Percentiles rank a stretch among this genome's conserved stretches.
phyloP scores from a whole-genome alignment of 2,329 filamentous ascomycete species.

The Exophiala sideris region DNA sequence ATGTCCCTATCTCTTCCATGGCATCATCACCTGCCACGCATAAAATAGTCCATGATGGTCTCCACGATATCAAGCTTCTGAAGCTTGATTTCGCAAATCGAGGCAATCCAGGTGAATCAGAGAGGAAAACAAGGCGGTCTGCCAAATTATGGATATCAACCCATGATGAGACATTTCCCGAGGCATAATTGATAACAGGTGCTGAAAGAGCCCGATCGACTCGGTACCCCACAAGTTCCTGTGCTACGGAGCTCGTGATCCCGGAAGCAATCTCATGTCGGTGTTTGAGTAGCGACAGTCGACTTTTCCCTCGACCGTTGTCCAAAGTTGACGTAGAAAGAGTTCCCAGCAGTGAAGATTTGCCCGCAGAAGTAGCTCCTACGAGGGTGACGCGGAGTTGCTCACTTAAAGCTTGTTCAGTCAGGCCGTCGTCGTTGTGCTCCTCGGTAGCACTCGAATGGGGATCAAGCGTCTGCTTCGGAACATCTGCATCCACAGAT shows the following conservation, averaged over 20 bases:
- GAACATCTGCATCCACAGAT: constrained; percentile 2
- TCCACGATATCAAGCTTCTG: constrained; percentile 89
- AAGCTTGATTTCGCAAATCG: constrained; percentile 86
- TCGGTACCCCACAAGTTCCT: constrained; percentile 84
- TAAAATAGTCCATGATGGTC: constrained; percentile 86
- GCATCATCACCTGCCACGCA: constrained; percentile 77
- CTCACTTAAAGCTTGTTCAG: constrained; percentile 54
- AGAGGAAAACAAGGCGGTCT: constrained; percentile 77
- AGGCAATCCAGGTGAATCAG: constrained; percentile 88
- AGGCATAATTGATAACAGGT: constrained; percentile 67
- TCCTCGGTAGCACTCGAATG: background rate
- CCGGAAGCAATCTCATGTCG: constrained; percentile 89
- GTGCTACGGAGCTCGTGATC: constrained; percentile 88
- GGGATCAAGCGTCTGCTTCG: background rate
- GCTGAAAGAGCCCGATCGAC: constrained; percentile 16
- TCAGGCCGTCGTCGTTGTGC: constrained; percentile 17
- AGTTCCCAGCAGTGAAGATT: constrained; percentile 85
- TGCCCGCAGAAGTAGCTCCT: constrained; percentile 85
- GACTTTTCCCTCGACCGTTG: constrained; percentile 86
- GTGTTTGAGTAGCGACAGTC: constrained; percentile 84
- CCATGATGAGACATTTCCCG: constrained; percentile 86
- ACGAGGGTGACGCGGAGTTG: constrained; percentile 85
- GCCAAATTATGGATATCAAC: constrained; percentile 84
- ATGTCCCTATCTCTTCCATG: constrained; percentile 43
- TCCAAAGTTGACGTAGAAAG: constrained; percentile 84